phyloP scores from a whole-genome alignment of 176 grass and related monocot species.

The Bonia amplexicaulis region DNA sequence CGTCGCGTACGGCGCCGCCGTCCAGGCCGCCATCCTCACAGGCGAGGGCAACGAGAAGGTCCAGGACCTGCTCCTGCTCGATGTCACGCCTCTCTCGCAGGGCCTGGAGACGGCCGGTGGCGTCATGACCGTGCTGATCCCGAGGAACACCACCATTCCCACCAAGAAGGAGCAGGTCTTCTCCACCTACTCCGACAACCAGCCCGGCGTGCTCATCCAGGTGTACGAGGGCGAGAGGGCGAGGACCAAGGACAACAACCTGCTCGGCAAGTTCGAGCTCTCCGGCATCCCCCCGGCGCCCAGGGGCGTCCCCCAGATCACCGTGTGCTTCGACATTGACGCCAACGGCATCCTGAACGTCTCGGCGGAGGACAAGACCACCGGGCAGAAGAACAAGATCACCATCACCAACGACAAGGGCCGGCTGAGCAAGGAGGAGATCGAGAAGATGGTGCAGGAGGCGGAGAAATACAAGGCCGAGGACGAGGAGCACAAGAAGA shows the following conservation, averaged over 20 bases:
- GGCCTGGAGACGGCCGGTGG: slow-evolving; percentile 77
- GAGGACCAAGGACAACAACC: slow-evolving; percentile 77
- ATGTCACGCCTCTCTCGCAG: slow-evolving; percentile 71
- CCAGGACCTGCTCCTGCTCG: slow-evolving; percentile 72
- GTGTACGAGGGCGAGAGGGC: slow-evolving; percentile 87
- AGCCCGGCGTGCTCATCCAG: slow-evolving; percentile 86
- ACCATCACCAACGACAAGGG: slow-evolving; percentile 93
- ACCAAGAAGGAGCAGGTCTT: slow-evolving; percentile 96
- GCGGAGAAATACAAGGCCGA: slow-evolving; percentile 83
- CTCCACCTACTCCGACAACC: slow-evolving; percentile 89
- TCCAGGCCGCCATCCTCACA: slow-evolving; percentile 80
- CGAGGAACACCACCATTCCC: slow-evolving; percentile 80
- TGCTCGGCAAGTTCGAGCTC: slow-evolving; percentile 88
- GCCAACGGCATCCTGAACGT: slow-evolving; percentile 86
- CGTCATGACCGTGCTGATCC: slow-evolving; percentile 77
- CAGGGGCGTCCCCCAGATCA: slow-evolving; percentile 76
- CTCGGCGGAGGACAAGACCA: slow-evolving; percentile 83
- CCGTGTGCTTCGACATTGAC: slow-evolving; percentile 80
- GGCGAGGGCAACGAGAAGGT: slow-evolving; percentile 91
- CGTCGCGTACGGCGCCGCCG: slow-evolving; percentile 86
- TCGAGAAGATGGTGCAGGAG: slow-evolving; percentile 94
- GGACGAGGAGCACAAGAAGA: slow-evolving; percentile 91
- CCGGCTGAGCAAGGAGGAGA: slow-evolving; percentile 76
- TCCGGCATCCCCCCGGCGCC: slow-evolving; percentile 80
- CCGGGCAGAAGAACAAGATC: slow-evolving; percentile 86